phyloP scores from a whole-genome alignment of 192 early-diverging fungal genomes.

The Coemansia sp. region DNA sequence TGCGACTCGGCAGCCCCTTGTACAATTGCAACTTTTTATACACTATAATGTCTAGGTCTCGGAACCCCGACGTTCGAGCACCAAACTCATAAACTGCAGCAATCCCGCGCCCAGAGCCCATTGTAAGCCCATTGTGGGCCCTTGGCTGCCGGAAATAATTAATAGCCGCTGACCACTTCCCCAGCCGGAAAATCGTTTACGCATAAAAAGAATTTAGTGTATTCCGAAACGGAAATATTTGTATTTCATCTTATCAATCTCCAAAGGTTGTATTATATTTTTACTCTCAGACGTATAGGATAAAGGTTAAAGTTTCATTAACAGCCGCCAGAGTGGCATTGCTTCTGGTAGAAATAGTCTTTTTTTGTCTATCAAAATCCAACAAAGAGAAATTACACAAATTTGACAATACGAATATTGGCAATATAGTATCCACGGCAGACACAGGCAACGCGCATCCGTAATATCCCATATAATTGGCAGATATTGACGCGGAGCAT shows the following conservation, averaged over 20 bases:
- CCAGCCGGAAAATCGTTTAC: conserved; percentile 2
- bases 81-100: background rate
- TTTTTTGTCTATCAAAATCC: no score
- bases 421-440: no score
- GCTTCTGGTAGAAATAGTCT: no score
- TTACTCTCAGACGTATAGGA: background rate
- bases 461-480: background rate
- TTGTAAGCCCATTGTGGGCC: background rate
- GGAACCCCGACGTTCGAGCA: conserved; percentile 2
- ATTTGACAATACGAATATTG: no score
- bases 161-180: background rate
- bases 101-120: background rate
- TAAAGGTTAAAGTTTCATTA: no score
- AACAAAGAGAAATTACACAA: no score
- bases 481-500: no score
- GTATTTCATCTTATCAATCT: background rate
- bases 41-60: background rate
- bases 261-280: background rate
- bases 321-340: no score
- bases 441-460: background rate
- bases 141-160: background rate
- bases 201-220: background rate
- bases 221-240: background rate
- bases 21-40: background rate
- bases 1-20: no score